A percentile compares a stretch with the other conserved stretches of the same genome.
phyloP scores from a whole-genome alignment of 495 filamentous ascomycete species.

The Penicillium antarcticum region DNA sequence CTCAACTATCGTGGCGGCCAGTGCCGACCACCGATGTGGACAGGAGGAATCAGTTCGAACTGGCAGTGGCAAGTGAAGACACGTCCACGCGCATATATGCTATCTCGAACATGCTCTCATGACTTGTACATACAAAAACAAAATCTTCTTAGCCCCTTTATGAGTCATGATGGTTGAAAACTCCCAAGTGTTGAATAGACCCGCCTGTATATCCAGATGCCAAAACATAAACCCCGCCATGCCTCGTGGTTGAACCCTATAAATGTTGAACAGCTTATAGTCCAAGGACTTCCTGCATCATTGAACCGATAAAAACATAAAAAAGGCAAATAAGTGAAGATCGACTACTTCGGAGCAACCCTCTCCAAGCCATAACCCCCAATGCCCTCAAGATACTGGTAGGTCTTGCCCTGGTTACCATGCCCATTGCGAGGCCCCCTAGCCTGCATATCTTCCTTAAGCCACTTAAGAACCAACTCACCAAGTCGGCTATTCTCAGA shows the following conservation, averaged over 20 bases:
- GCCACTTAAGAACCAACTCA: slow-evolving; percentile 82
- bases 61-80: slow-evolving; percentile 84
- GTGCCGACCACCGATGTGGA: slow-evolving; percentile 7
- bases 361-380: slow-evolving; percentile 84
- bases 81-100: slow-evolving; percentile 71
- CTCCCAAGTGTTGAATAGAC: slow-evolving; percentile 32
- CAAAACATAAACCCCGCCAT: slow-evolving; percentile 22
- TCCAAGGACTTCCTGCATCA: slow-evolving; percentile 9
- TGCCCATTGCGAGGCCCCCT: slow-evolving; percentile 70
- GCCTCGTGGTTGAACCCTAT: slow-evolving; percentile 29
- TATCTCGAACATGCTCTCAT: slow-evolving; percentile 39
- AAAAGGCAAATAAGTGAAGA: slow-evolving; percentile 1
- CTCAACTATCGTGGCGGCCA: slow-evolving; percentile 78
- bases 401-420: slow-evolving; percentile 66
- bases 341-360: slow-evolving; percentile 17
- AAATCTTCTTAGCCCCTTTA: slow-evolving; percentile 10
- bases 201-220: slow-evolving; percentile 19
- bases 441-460: slow-evolving; percentile 76
- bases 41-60: slow-evolving; percentile 38
- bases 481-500: slow-evolving; percentile 71
- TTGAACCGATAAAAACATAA: slow-evolving; percentile 2
- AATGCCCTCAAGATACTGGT: slow-evolving; percentile 59
- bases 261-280: slow-evolving; percentile 30
- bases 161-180: slow-evolving; percentile 30
- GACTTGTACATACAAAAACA: slow-evolving; percentile 19